A percentile compares a stretch with the other conserved stretches of the same genome.
These are phyloP conservation scores for Kuraishia hungarica DNA, from an alignment of 805 yeast species.

Conservation along the genomic window DNA sequence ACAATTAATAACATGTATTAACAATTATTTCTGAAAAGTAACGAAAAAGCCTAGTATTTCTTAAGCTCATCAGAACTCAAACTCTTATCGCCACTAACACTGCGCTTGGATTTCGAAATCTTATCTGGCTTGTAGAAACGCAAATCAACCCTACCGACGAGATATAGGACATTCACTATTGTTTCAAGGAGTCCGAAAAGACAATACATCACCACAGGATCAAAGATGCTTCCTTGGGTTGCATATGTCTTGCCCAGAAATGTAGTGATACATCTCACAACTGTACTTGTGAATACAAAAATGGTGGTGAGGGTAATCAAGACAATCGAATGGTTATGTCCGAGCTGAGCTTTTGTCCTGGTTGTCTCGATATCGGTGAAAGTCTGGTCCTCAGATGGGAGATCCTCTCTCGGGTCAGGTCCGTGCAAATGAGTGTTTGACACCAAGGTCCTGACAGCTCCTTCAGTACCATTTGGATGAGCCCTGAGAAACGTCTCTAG, in stretches of 20 bases:
- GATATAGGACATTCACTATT: conserved; percentile 44
- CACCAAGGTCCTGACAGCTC: background rate
- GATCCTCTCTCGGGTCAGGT: background rate
- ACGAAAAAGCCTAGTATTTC: too few relatives aligned
- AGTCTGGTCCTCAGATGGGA: too few relatives aligned
- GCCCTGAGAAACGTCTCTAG: conserved; percentile 12
- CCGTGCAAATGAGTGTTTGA: background rate
- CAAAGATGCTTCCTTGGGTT: conserved; percentile 33
- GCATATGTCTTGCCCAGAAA: conserved; percentile 25
- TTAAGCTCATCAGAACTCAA: too few relatives aligned
- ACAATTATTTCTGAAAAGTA: too few relatives aligned
- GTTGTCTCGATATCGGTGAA: background rate
- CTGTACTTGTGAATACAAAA: conserved; percentile 39
- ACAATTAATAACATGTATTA: too few relatives aligned
- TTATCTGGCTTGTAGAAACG: conserved; percentile 72
- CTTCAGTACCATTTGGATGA: background rate
- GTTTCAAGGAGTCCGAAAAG: conserved; percentile 64
- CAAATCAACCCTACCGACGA: conserved; percentile 61
- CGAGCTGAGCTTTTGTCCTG: conserved; percentile 16
- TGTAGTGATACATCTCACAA: conserved; percentile 39
- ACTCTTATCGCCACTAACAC: too few relatives aligned
- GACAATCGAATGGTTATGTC: conserved; percentile 42
- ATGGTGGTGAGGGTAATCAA: conserved; percentile 37
- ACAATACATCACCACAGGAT: conserved; percentile 55
- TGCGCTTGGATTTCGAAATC: background rate